Evolutionary conservation across 805 yeast species (phyloP), one percentile per base, ranked within the genome.

Genomic region (Sugiyamaella marilandica): DNA sequence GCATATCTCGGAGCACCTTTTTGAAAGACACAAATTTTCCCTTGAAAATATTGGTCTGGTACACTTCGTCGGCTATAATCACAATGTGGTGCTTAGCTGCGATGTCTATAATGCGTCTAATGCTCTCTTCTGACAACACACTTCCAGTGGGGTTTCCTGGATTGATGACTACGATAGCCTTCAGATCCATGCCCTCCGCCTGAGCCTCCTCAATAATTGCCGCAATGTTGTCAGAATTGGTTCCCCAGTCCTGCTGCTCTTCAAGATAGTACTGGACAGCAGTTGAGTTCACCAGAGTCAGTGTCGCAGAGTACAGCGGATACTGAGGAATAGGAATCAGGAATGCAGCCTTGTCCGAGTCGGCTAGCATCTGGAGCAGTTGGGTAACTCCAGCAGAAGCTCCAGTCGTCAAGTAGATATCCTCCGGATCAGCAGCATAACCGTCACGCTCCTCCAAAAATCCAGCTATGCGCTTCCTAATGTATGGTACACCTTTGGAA

Each of bases 101-200:
- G 52, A 92, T 78, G 36, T 79, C 75, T 53, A 94, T 74, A 51
- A 94, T 77, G 41, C 83, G 84, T 41, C 75, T 81, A 64, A 94
- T 89, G 57, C 84, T 82, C 4, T 78, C 79, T 48, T 74, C 75
- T 9, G 79, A 69, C 54, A 94, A 74, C 51, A 90, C 82, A 0
- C 96, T 80, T 41, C 99, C 99, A 0, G 99, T 94, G 58, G 99
- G 99, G 71, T 94, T 94, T 53, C 99, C 98, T 1, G 99, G 99
- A 73, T 94, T 94, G 65, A 94, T 94, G 13, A 94, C 87, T 2
- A 92, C 98, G 51, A 95, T 72, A 54, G 92, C 84, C 62, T 87
- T 81, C 57, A 94, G 62, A 89, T 81, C 63, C 4, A 55, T 36
- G 31, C 57, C 55, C 21, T 56, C 57, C 8, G 31, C 47, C 13